These are phyloP conservation scores for Collybia sordida DNA, from an alignment of 768 basidiomycete species.

Conservation along the genomic window DNA sequence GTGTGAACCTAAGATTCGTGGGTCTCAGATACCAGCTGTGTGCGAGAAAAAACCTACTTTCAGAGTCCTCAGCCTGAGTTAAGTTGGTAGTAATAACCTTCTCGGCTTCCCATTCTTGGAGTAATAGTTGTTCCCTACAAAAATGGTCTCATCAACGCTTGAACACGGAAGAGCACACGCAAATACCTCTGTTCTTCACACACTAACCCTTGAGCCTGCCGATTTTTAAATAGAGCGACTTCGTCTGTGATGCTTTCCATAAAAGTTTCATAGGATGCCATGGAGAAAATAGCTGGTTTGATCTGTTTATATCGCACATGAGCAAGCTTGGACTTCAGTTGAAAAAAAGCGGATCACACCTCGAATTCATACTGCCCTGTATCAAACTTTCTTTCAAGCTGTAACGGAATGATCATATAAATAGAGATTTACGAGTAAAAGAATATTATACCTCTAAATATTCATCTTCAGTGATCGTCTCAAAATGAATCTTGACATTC, in stretches of 20 bases:
- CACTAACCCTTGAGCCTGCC: conserved; percentile 33
- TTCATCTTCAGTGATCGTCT: conserved; percentile 41
- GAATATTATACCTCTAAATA: conserved; percentile 44
- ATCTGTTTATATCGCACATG: conserved; percentile 30
- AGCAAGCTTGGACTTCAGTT: conserved; percentile 7
- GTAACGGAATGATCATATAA: neutral
- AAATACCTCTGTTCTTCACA: conserved; percentile 41
- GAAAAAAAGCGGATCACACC: conserved; percentile 22
- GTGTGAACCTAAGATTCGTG: neutral
- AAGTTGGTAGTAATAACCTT: neutral
- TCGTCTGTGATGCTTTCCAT: conserved; percentile 40
- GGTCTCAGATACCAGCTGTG: neutral
- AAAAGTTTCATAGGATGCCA: conserved; percentile 47
- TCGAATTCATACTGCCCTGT: conserved; percentile 53
- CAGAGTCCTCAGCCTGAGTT: neutral
- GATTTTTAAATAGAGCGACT: conserved; percentile 36
- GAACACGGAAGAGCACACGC: neutral
- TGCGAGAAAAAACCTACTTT: conserved; percentile 1
- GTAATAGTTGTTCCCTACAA: conserved; percentile 39
- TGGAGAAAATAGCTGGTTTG: conserved; percentile 51
- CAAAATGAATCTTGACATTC: conserved; percentile 46
- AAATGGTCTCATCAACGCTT: neutral
- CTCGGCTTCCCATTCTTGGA: conserved; percentile 43
- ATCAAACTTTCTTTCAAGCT: conserved; percentile 54
- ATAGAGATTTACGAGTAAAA: neutral